Evolutionary conservation across 2,329 filamentous ascomycete species (phyloP).

Genomic region (Aspergillus sp.): DNA sequence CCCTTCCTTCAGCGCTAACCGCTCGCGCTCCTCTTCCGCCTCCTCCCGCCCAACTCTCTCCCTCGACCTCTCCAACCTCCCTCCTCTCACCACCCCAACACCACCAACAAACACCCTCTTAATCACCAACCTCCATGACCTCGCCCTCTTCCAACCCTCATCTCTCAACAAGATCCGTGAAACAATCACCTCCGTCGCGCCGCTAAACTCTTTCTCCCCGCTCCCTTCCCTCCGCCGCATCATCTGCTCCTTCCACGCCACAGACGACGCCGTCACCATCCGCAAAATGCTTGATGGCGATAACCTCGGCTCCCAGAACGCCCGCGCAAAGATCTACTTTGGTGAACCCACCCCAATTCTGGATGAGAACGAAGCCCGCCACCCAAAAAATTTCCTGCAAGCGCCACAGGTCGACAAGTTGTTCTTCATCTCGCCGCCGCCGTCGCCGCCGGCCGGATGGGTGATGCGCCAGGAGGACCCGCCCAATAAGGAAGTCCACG

Average conservation of each 20-base stretch:
- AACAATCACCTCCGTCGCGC: constrained; percentile 35
- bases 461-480: constrained; percentile 56
- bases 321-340: constrained; percentile 46
- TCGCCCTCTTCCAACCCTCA: constrained; percentile 40
- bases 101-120: constrained; percentile 46
- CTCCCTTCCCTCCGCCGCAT: constrained; percentile 46
- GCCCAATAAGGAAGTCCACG: constrained; percentile 60
- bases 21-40: constrained; percentile 18
- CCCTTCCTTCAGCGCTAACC: constrained; percentile 15
- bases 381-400: constrained; percentile 43
- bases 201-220: constrained; percentile 46
- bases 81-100: constrained; percentile 39
- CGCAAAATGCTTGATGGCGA: constrained; percentile 38
- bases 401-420: constrained; percentile 54
- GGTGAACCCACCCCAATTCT: constrained; percentile 46
- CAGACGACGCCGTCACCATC: constrained; percentile 36
- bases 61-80: constrained; percentile 41
- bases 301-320: constrained; percentile 19
- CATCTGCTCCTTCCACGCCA: constrained; percentile 42
- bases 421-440: constrained; percentile 61
- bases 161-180: constrained; percentile 38
- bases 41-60: constrained; percentile 34
- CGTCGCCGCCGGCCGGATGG: constrained; percentile 59
- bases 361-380: constrained; percentile 19
- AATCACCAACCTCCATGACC: constrained; percentile 43